Evolutionary conservation across 371 early-diverging fungal species (phyloP).

Genomic region (Apophysomyces elegans): DNA sequence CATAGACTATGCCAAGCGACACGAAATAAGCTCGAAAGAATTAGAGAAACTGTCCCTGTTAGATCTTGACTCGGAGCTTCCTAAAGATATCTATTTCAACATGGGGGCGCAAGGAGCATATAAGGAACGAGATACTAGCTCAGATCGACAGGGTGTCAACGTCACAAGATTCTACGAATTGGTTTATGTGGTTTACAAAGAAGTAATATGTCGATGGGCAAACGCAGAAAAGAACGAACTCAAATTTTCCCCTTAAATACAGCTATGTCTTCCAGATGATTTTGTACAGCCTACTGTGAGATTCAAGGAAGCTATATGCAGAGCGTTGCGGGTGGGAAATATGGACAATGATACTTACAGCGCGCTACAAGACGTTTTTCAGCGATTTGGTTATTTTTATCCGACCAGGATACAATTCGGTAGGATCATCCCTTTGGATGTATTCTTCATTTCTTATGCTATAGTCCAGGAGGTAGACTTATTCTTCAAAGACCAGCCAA

Average conservation of each 20-base stretch:
- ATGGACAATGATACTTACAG: not conserved
- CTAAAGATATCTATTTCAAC: not conserved
- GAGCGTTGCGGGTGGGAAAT: not conserved
- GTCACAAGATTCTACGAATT: not conserved
- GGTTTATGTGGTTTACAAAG: not conserved
- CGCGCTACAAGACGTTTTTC: not conserved
- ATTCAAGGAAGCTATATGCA: conserved; percentile 2
- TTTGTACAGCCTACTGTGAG: not conserved
- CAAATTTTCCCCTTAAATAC: not conserved
- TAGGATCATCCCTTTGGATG: not conserved
- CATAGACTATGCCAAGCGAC: not conserved
- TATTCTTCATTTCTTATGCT: not conserved
- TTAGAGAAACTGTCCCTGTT: not conserved
- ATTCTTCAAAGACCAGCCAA: not conserved
- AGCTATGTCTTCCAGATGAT: not conserved
- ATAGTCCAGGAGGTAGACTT: not conserved
- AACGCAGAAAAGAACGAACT: not conserved
- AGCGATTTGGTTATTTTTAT: not conserved
- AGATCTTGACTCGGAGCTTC: not conserved
- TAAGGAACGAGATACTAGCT: not conserved
- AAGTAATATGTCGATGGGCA: not conserved
- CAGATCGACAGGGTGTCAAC: not conserved
- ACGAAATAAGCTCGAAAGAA: not conserved
- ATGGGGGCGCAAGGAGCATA: not conserved
- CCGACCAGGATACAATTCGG: not conserved